phyloP scores from a whole-genome alignment of 495 filamentous ascomycete species.

The Xylaria grammica region DNA sequence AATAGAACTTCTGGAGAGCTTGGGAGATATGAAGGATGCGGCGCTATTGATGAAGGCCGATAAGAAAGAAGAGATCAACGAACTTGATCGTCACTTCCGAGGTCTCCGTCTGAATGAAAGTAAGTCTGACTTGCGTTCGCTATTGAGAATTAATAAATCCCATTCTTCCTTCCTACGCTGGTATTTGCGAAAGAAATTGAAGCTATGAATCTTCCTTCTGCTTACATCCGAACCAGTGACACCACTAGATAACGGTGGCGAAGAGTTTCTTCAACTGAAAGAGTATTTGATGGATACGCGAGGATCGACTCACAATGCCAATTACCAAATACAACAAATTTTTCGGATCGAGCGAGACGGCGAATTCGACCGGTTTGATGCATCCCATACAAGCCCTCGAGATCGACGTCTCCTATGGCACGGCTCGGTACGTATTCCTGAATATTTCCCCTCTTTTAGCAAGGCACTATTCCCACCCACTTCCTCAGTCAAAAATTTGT shows the following conservation, averaged over 20 bases:
- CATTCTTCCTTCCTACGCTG: neutral
- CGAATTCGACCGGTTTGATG: slow-evolving; percentile 70
- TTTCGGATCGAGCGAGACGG: slow-evolving; percentile 83
- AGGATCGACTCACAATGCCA: slow-evolving; percentile 62
- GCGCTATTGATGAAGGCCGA: slow-evolving; percentile 71
- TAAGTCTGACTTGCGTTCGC: slow-evolving; percentile 6
- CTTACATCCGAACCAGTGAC: slow-evolving; percentile 50
- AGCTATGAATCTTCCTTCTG: neutral
- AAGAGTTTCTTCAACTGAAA: slow-evolving; percentile 68
- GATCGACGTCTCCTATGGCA: slow-evolving; percentile 85
- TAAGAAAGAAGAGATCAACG: slow-evolving; percentile 54
- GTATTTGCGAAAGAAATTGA: neutral
- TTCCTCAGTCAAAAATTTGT: too few relatives aligned
- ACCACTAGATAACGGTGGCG: slow-evolving; percentile 59
- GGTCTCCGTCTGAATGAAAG: slow-evolving; percentile 73
- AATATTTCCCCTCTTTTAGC: neutral
- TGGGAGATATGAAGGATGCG: slow-evolving; percentile 83
- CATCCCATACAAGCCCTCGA: slow-evolving; percentile 48
- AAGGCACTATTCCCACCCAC: too few relatives aligned
- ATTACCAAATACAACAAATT: slow-evolving; percentile 71
- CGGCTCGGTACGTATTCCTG: slow-evolving; percentile 51
- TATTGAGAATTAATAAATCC: neutral
- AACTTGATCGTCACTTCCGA: slow-evolving; percentile 72
- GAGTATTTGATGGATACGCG: slow-evolving; percentile 69
- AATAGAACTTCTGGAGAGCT: slow-evolving; percentile 73